Base-by-base conservation (phyloP, 495 filamentous ascomycete genomes). In the Hypoxylon rickii region DNA sequence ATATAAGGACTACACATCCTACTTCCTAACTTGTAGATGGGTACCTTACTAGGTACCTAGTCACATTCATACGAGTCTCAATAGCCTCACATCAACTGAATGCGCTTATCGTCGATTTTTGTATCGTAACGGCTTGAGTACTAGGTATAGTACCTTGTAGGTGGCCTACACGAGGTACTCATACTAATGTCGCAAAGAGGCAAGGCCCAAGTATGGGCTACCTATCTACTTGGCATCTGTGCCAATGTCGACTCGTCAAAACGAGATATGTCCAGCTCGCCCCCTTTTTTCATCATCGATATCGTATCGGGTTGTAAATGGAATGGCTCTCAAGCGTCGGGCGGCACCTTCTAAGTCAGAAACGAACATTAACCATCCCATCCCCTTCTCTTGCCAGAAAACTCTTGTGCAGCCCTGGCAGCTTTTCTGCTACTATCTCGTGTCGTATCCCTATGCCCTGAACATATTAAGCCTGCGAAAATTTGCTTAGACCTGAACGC, bases 361-460 rank as follows among this genome's bases (percentile, higher is more conserved):
- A 55, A 47, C 29, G 44, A 58, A 58, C 44, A 63, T 50, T 44
- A 53, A 63, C 19, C 53, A 29, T 44, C n/a, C n/a, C n/a, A n/a
- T n/a, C n/a, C n/a, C n/a, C n/a, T n/a, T n/a, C 47, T 51, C 44
- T 50, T 22, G 15, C 49, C 43, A 37, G n/a, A 47, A 58, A 20
- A 56, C 37, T 50, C 24, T 38, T 13, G 3, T 51, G 22, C 43
- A 44, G 46, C 36, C 44, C 36, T 34, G 55, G n/a, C 51, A 42
- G 33, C 51, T 57, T 51, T 53, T 51, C 36, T 48, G 39, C 52
- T 42, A 38, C 61, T 37, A 50, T 52, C 45, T 49, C 59, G 50
- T 44, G 43, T 63, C 63, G 31, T 66, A 44, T 40, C 49, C 55
- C 51, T 53, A 63, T 66, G 55, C 56, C 59, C 40, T 48, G 52